A percentile compares a stretch with the other conserved stretches of the same genome.
Evolutionary conservation across 2,329 filamentous ascomycete species (phyloP).

Genomic region (Penicillium sp.): DNA sequence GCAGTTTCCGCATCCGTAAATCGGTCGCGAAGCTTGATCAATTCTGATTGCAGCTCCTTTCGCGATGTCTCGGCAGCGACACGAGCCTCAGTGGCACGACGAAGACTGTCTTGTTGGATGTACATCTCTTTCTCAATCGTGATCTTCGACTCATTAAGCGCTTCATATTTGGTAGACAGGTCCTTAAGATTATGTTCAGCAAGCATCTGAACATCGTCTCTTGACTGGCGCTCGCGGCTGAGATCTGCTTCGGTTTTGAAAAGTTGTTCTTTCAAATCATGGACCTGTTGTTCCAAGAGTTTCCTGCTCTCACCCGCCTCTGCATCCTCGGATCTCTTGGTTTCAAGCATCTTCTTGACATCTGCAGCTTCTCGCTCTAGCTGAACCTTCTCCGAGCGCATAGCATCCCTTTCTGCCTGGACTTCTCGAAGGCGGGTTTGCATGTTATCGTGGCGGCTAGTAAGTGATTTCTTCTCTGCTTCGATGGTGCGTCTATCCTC

Average conservation of each 20-base stretch:
- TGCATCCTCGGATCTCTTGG: conserved; percentile 84
- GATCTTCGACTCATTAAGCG: conserved; percentile 90
- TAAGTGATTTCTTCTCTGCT: conserved; percentile 70
- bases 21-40: conserved; percentile 76
- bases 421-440: conserved; percentile 75
- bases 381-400: conserved; percentile 79
- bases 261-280: conserved; percentile 81
- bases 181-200: conserved; percentile 83
- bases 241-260: conserved; percentile 84
- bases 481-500: conserved; percentile 77
- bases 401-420: conserved; percentile 82
- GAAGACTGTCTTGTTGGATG: conserved; percentile 85
- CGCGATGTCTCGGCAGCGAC: conserved; percentile 80
- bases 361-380: conserved; percentile 87
- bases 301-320: conserved; percentile 79
- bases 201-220: conserved; percentile 88
- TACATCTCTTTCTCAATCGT: conserved; percentile 98
- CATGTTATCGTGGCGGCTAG: conserved; percentile 75
- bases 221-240: conserved; percentile 86
- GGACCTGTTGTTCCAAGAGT: conserved; percentile 82
- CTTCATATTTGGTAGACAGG: conserved; percentile 80
- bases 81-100: conserved; percentile 80
- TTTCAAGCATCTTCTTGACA: conserved; percentile 80
- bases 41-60: conserved; percentile 83
- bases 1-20: conserved; percentile 85